Evolutionary conservation across 768 basidiomycete species (phyloP), one percentile per base, ranked within the genome.

Genomic region (Pisolithus albus): DNA sequence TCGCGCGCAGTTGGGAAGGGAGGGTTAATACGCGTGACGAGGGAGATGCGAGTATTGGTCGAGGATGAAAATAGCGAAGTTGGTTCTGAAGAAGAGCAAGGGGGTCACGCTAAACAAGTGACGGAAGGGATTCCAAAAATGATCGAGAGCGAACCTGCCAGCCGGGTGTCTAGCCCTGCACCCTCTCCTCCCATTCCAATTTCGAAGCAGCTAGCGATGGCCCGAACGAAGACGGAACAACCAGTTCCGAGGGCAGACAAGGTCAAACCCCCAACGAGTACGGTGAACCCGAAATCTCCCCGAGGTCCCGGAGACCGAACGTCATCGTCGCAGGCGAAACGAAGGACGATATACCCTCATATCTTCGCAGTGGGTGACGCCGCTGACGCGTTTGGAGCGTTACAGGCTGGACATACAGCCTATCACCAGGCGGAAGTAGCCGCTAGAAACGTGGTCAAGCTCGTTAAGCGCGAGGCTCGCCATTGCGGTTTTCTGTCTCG

Each of bases 291-390:
- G 26, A 26, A 26, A 7, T 10, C 30, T 30, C 10, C 30, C 1
- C 30, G 10, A 30, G 26, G 19, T 18, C 23, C 21, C 34, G 18
- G 10, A 7, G 19, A 3, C 28, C 9, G 15, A 24, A n/a, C 16
- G 7, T 39, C 3, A 34, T 13, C 42, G 52, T 30, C 30, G 30
- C 30, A 3, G 8, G 10, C 30, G 30, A 30, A 34, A 23, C 21
- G 21, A 51, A 8, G 19, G 18, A 71, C 70, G 19, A 68, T 74
- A 0, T 79, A 80, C 58, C 72, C 75, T 0, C 70, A 82, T 52
- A 72, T 85, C 11, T 86, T 84, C 57, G 82, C 75, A 8, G 64
- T 83, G 6, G 83, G 83, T 7, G 83, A 85, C 49, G 73, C 76
- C 0, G 82, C 82, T 1, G 81, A 84, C 60, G 80, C 80, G 5